Evolutionary conservation across 2,329 filamentous ascomycete genomes (phyloP).

Genomic region (Chalaropsis ovoidea): DNA sequence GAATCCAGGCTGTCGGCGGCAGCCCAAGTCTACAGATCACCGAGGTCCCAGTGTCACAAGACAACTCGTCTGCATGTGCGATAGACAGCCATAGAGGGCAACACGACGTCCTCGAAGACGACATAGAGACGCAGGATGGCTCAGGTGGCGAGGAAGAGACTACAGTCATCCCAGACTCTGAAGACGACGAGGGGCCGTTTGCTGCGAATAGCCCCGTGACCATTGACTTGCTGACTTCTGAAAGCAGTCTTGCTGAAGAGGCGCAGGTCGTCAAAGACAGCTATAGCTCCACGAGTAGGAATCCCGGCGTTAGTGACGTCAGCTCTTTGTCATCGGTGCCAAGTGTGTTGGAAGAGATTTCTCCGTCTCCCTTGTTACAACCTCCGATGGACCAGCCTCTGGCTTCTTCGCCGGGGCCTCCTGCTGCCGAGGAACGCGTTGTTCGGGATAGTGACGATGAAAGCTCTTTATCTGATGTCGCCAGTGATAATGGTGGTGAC

Average conservation of each 20-base stretch:
- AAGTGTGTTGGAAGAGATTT: not conserved
- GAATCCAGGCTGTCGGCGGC: not conserved
- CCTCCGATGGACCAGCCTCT: not conserved
- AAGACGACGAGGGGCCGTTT: conserved; percentile 17
- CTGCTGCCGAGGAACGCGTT: not conserved
- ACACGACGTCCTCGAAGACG: conserved; percentile 22
- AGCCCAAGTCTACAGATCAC: not conserved
- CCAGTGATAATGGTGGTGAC: conserved; percentile 9
- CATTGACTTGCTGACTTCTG: not conserved
- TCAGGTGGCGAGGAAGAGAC: conserved; percentile 21
- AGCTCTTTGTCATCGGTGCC: not conserved
- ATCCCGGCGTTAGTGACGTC: not conserved
- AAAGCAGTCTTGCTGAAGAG: not conserved
- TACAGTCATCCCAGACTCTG: conserved; percentile 25
- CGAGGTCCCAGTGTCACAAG: conserved; percentile 14
- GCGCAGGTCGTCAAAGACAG: not conserved
- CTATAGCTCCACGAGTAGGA: not conserved
- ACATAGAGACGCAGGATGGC: conserved; percentile 22
- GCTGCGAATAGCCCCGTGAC: not conserved
- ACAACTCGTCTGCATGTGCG: not conserved
- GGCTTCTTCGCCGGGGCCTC: not conserved
- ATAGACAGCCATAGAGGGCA: conserved; percentile 21
- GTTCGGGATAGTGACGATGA: conserved; percentile 9
- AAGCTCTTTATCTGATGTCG: conserved; percentile 6
- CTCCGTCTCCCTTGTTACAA: not conserved